phyloP scores from a whole-genome alignment of 2,329 filamentous ascomycete genomes.

The Neurospora sp. region DNA sequence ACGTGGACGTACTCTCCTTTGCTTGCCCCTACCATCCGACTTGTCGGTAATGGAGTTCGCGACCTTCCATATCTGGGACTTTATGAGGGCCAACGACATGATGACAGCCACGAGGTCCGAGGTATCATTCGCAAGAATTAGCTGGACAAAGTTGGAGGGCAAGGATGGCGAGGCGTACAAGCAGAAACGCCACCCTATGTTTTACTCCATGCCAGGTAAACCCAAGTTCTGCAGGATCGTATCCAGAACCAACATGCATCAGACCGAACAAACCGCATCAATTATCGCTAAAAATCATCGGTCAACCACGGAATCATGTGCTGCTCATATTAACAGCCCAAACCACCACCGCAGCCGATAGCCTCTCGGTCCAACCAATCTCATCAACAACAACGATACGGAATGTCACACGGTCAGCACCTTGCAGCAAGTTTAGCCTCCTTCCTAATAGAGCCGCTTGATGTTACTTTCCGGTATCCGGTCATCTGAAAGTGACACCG shows the following conservation, averaged over 20 bases:
- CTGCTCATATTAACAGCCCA: not conserved
- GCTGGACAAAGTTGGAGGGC: not conserved
- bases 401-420: not conserved
- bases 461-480: not conserved
- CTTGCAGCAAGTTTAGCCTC: not conserved
- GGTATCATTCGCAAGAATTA: not conserved
- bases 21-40: not conserved
- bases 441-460: not conserved
- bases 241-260: not conserved
- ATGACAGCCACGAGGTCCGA: not conserved
- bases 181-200: not conserved
- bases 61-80: not conserved
- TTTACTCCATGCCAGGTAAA: not conserved
- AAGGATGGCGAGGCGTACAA: not conserved
- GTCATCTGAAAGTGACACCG: not conserved
- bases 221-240: not conserved
- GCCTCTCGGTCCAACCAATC: not conserved
- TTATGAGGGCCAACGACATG: not conserved
- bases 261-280: not conserved
- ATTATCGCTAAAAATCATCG: not conserved
- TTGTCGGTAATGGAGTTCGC: not conserved
- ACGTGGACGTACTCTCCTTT: not conserved
- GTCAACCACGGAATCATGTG: not conserved
- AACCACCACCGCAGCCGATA: not conserved
- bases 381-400: not conserved